Conservation (phyloP, 768 basidiomycete genomes). For the Lentinula lateritia region DNA sequence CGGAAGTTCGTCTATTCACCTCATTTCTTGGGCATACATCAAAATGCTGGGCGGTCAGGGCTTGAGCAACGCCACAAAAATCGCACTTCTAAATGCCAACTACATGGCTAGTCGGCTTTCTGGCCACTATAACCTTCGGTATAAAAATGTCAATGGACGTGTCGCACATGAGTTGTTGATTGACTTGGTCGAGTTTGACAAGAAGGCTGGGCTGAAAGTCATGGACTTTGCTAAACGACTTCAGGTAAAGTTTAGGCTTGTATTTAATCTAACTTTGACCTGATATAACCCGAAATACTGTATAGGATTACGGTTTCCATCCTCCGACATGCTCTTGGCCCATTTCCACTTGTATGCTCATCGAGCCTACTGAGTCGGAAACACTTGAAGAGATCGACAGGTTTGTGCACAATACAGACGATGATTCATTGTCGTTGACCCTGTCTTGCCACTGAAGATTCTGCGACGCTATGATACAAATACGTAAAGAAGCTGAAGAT, state of each 20-base stretch:
- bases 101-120: conserved; percentile 91
- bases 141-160: conserved; percentile 84
- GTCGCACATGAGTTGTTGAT: conserved; percentile 96
- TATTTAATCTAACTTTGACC: background rate
- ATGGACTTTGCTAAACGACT: conserved; percentile 95
- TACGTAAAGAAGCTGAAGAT: conserved; percentile 87
- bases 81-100: conserved; percentile 92
- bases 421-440: background rate
- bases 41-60: conserved; percentile 98
- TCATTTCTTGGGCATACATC: conserved; percentile 99
- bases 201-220: conserved; percentile 84
- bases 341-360: conserved; percentile 93
- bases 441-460: conserved; percentile 46
- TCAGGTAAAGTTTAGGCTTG: conserved; percentile 44
- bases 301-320: conserved; percentile 86
- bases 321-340: conserved; percentile 99
- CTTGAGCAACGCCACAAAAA: conserved; percentile 76
- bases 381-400: conserved; percentile 89
- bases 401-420: conserved; percentile 26
- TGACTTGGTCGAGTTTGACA: conserved; percentile 94
- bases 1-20: conserved; percentile 90
- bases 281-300: background rate
- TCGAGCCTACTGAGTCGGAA: conserved; percentile 97
- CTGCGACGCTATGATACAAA: conserved; percentile 98
- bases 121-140: conserved; percentile 80